Base-by-base conservation (phyloP, 1,284 basidiomycete species). In the Sporisorium reilianum region DNA sequence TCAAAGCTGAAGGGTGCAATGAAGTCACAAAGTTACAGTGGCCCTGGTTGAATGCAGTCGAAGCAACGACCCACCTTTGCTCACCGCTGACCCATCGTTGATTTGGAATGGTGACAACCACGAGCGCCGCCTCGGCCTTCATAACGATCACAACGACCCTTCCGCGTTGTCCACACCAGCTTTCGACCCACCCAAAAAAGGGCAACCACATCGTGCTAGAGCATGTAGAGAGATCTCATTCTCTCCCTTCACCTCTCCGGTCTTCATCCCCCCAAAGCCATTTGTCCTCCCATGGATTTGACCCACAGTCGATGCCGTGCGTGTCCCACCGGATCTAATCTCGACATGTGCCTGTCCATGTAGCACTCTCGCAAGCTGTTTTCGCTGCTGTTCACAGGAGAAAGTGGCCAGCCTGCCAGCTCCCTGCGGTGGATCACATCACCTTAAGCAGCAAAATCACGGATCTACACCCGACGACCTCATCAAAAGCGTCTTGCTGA, bases 151-250 rank as follows among this genome's bases (percentile, higher is more conserved):
- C 28, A n/a, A 10, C 26, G 45, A 26, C 12, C 26, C n/a, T 46
- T 30, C 25, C 14, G 26, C 46, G 1, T 11, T 12, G 26, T 20
- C 25, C 18, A 48, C 11, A 48, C 18, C 18, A 4, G 3, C 28
- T 28, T n/a, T 48, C 9, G 18, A 30, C 4, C 26, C 18, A 11
- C 26, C 10, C 5, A 32, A 20, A 48, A 30, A 16, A 11, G 20
- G 46, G 30, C 26, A 20, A 30, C 25, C 46, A 48, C n/a, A 30
- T 48, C n/a, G 46, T 32, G 26, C 46, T 16, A 48, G 46, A 48
- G 26, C 14, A 48, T 28, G 28, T 48, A 48, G 46, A 12, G 46
- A n/a, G 46, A n/a, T 18, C 18, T 5, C n/a, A 30, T 30, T 4
- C n/a, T 7, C 26, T 18, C 25, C 5, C 16, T 26, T 30, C 38